Percentiles rank a stretch among this genome's conserved stretches.
phyloP scores from a whole-genome alignment of 345 rosid species.

The Cardamine chenopodiifolia region DNA sequence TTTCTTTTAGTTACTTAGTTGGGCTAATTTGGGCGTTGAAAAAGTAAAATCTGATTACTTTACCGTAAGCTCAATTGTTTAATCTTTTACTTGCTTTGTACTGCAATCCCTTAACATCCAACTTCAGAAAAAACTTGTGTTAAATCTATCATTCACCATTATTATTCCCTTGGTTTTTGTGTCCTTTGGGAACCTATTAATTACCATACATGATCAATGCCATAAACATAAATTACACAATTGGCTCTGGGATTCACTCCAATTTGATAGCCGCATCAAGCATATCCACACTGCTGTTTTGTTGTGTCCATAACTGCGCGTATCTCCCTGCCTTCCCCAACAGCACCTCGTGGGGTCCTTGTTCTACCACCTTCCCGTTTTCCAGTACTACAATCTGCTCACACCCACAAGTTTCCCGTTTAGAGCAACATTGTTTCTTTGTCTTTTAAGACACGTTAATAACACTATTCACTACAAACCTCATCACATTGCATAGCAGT shows the following conservation, averaged over 20 bases:
- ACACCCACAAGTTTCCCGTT: constrained; percentile 15
- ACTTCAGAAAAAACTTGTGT: constrained; percentile 14
- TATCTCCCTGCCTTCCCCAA: constrained; percentile 83
- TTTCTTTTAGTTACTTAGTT: neutral
- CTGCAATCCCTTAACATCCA: neutral
- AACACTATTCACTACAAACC: constrained; percentile 46
- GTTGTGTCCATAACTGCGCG: constrained; percentile 94
- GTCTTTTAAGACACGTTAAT: neutral
- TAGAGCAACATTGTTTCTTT: neutral
- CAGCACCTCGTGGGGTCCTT: constrained; percentile 87
- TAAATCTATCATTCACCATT: constrained; percentile 8
- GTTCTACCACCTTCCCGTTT: constrained; percentile 90
- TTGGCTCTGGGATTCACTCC: constrained; percentile 30
- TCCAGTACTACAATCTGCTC: constrained; percentile 91
- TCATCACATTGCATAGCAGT: constrained; percentile 99
- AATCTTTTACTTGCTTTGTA: neutral
- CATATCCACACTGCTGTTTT: constrained; percentile 68
- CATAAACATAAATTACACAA: constrained; percentile 22
- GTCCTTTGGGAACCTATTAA: constrained; percentile 18
- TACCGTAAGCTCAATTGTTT: neutral
- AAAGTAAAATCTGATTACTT: neutral
- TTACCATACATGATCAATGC: constrained; percentile 28
- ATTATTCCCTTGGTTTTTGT: neutral
- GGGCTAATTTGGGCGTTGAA: neutral
- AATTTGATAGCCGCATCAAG: constrained; percentile 58